Conservation (phyloP, 2,329 filamentous ascomycete species). For the Venturia pyrina region DNA sequence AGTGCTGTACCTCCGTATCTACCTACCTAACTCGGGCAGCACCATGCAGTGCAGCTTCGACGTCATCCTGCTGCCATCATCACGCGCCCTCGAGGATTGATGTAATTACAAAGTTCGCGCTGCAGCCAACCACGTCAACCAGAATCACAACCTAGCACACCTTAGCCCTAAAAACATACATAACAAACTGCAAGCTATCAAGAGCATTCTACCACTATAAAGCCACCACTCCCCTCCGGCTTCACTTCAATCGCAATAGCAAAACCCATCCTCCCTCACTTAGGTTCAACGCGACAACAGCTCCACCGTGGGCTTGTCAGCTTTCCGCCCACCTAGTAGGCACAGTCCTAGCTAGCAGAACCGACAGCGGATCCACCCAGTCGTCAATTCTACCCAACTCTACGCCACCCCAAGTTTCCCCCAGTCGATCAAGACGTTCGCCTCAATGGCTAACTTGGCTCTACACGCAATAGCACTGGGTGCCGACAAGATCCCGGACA, state of each 20-base stretch:
- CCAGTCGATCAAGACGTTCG: not conserved
- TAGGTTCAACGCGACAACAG: not conserved
- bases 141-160: not conserved
- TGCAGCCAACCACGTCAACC: not conserved
- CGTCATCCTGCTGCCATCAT: no score
- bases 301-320: not conserved
- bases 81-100: no score
- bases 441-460: constrained; percentile 9
- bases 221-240: not conserved
- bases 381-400: not conserved
- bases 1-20: no score
- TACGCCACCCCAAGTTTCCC: not conserved
- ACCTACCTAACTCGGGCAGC: no score
- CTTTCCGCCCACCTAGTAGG: not conserved
- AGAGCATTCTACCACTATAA: not conserved
- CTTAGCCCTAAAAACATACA: not conserved
- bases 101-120: not conserved
- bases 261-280: not conserved
- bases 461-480: constrained; percentile 10
- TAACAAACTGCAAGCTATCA: not conserved
- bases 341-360: not conserved
- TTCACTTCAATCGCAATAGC: not conserved
- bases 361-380: not conserved
- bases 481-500: constrained; percentile 12
- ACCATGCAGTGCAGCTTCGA: no score